Evolutionary conservation across 148 eudicot species (phyloP), one percentile per base, ranked within the genome.

Genomic region (Rhododendron henanense): DNA sequence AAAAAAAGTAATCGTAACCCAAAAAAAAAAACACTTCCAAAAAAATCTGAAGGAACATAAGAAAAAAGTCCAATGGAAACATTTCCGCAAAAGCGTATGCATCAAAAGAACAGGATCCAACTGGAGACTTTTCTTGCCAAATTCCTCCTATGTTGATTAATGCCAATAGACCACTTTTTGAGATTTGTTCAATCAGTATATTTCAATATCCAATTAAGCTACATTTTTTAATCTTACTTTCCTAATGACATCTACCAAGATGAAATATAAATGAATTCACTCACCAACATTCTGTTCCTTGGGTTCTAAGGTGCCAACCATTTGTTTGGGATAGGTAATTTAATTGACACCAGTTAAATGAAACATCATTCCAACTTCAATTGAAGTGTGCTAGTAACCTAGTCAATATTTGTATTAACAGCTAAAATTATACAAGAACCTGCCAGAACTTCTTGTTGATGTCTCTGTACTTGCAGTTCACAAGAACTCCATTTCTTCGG

Each of bases 401-500:
- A 77, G 33, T 53, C 57, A 53, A 75, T 37, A 1, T 37, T 18
- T 18, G 51, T 13, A 57, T 55, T 19, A 41, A 59, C 25, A 81
- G 74, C 79, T 50, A 84, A 37, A 69, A 51, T 79, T 71, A 45
- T 47, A 74, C 44, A 39, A 80, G 28, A 89, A 96, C 99, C 99
- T 96, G 99, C 99, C 99, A 96, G 90, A 95, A 96, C 65, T 78
- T 91, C 91, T 96, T 96, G 79, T 48, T 75, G 63, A 85, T 87
- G 53, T 92, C 95, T 48, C 99, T 92, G 82, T 95, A 96, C 88
- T 96, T 96, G 94, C 99, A 96, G 88, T 94, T 91, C 44, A 94
- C 92, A 85, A 96, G 94, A 53, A 69, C 89, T 84, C 94, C 94
- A 48, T 93, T 87, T 86, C 94, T 87, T 87, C 90, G 87, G 85